Evolutionary conservation across 1,139 yeast species (phyloP).

Genomic region (Blastobotrys proliferans): DNA sequence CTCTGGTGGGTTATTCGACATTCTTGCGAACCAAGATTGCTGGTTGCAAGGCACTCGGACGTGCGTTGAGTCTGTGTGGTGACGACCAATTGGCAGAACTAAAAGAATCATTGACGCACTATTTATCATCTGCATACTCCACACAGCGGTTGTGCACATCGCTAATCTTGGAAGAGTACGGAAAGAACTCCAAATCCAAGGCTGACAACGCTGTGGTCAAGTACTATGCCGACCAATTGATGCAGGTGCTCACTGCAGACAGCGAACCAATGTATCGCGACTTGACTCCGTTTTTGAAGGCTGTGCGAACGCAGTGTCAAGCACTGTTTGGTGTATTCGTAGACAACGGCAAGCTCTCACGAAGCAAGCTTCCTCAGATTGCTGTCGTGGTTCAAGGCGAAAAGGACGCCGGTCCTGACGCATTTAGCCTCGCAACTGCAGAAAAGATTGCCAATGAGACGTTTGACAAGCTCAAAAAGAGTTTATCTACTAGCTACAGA

Average conservation of each 20-base stretch:
- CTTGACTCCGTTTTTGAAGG: constrained; percentile 77
- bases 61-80: constrained; percentile 54
- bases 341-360: constrained; percentile 68
- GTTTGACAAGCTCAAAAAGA: constrained; percentile 59
- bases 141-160: constrained; percentile 76
- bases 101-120: constrained; percentile 33
- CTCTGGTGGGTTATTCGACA: constrained; percentile 72
- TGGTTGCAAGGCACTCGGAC: constrained; percentile 75
- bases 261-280: constrained; percentile 69
- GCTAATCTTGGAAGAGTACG: constrained; percentile 69
- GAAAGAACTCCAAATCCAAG: constrained; percentile 34
- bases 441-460: constrained; percentile 63
- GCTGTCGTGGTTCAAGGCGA: constrained; percentile 95
- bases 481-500: constrained; percentile 67
- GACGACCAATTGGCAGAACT: constrained; percentile 30
- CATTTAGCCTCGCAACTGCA: constrained; percentile 78
- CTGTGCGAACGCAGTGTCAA: constrained; percentile 83
- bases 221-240: constrained; percentile 34
- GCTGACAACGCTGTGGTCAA: neutral
- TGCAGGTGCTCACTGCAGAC: constrained; percentile 42
- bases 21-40: constrained; percentile 72
- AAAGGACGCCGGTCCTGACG: constrained; percentile 89
- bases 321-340: constrained; percentile 75
- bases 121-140: constrained; percentile 60
- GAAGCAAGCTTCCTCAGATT: constrained; percentile 73